These are phyloP conservation scores for Cutaneotrichosporon curvatum DNA, from an alignment of 1,284 basidiomycete genomes.

Conservation along the genomic window DNA sequence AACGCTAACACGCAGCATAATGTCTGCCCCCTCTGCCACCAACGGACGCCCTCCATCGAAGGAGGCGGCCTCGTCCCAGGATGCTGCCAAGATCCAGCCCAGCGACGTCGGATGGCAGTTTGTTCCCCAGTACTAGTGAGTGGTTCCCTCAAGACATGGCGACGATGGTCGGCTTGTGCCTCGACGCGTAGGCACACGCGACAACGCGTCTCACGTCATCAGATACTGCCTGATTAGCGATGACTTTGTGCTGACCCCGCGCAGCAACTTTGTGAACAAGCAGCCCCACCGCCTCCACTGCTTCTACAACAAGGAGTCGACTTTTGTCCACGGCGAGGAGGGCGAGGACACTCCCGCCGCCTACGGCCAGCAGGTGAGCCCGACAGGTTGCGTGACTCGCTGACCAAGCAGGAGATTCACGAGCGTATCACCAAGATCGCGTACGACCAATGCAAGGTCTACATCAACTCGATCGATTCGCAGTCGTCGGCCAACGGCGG, in stretches of 20 bases:
- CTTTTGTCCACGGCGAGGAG: constrained; percentile 91
- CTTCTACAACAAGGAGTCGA: constrained; percentile 98
- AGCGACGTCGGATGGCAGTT: constrained; percentile 84
- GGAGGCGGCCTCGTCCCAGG: constrained; percentile 5
- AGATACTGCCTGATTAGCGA: neutral
- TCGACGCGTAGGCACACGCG: no score
- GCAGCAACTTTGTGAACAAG: constrained; percentile 92
- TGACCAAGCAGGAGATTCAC: constrained; percentile 76
- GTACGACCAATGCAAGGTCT: constrained; percentile 95
- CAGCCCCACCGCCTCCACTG: constrained; percentile 92
- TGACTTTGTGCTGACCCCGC: no score
- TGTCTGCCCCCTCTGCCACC: constrained; percentile 30
- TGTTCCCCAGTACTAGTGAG: constrained; percentile 82
- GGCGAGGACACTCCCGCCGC: constrained; percentile 87
- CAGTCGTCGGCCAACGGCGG: constrained; percentile 89
- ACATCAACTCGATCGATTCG: constrained; percentile 89
- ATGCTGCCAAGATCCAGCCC: constrained; percentile 18
- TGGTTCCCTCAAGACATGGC: constrained; percentile 9
- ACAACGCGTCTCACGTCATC: neutral
- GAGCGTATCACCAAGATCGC: constrained; percentile 87
- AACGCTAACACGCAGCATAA: constrained; percentile 8
- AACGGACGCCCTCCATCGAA: constrained; percentile 21
- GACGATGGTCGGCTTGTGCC: neutral
- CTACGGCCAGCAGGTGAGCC: constrained; percentile 72
- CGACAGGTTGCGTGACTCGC: neutral